These are phyloP conservation scores for Mycena maculata DNA, from an alignment of 768 basidiomycete genomes.

Conservation along the genomic window DNA sequence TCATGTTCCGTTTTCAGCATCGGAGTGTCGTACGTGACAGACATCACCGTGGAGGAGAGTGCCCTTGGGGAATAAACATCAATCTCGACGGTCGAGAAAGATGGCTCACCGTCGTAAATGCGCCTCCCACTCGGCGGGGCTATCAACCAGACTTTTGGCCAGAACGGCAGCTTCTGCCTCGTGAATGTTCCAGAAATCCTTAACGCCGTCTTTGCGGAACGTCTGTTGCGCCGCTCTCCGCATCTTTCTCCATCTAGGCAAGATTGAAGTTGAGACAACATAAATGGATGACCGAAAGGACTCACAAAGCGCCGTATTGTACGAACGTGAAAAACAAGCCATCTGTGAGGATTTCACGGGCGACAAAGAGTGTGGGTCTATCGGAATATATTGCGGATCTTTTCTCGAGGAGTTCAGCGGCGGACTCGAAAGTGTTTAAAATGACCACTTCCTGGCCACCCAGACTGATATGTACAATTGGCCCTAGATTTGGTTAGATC, in stretches of 20 bases:
- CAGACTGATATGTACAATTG: constrained; percentile 34
- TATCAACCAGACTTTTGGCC: constrained; percentile 11
- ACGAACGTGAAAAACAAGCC: constrained; percentile 41
- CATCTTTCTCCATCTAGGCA: constrained; percentile 45
- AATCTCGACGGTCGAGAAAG: too few species aligned
- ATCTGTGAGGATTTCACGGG: constrained; percentile 43
- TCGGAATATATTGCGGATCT: constrained; percentile 43
- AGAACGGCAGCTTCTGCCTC: constrained; percentile 12
- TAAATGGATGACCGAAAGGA: background rate
- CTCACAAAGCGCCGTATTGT: background rate
- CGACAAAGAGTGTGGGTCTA: constrained; percentile 42
- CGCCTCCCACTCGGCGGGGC: constrained; percentile 40
- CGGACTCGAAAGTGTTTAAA: constrained; percentile 45
- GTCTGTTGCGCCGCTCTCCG: constrained; percentile 44
- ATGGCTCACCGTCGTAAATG: constrained; percentile 30
- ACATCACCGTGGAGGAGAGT: background rate
- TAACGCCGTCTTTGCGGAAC: constrained; percentile 22
- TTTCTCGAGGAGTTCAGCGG: constrained; percentile 48
- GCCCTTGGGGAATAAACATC: background rate
- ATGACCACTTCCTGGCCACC: constrained; percentile 40
- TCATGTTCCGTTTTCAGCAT: background rate
- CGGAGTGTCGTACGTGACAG: background rate
- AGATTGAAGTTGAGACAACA: background rate
- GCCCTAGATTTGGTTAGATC: constrained; percentile 17
- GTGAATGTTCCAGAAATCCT: constrained; percentile 17